Base-by-base conservation (phyloP, 331 rosid species). In the Quercus tomentella region DNA sequence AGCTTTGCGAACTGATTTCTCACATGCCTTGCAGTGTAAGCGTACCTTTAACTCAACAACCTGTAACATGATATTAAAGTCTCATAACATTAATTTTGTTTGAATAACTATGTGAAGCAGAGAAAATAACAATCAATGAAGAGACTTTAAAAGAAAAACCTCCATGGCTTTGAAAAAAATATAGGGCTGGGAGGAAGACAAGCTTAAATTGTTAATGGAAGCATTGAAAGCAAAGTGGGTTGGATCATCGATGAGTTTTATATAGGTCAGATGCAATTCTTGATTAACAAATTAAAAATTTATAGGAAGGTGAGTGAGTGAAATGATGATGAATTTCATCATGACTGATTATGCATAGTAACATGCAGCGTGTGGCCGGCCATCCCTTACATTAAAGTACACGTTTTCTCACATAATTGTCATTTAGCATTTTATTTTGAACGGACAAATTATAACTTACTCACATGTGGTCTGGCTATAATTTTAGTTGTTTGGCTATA, bases 11-110 rank as follows among this genome's bases (percentile, higher is more conserved):
- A 78, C 77, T 18, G 68, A 60, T 21, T 78, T 83, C 72, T 83
- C 80, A 71, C 86, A 83, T 20, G 60, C 79, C 66, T 69, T 83
- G 62, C 86, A 83, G 74, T 83, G 86, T 4, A 83, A 23, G 33
- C 78, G 82, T 2, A 74, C 77, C 62, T 60, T 83, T 5, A 83
- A 54, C 78, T 83, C 83, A 12, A 83, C 80, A 1, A 78, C 83
- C 67, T 72, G 21, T 5, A 65, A 45, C 70, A 63, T 76, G 7
- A 22, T 63, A 4, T n/a, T 7, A 21, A 12, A 62, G 7, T 62
- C 26, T 26, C 68, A 62, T 12, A 26, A 30, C 68, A 20, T 10
- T n/a, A n/a, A n/a, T n/a, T 26, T 25, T 43, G 61, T 26, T 25
- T 9, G 37, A 18, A 49, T 14, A 49, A 1, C 54, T 3, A 49